Percentiles rank a stretch among this genome's conserved stretches.
phyloP scores from a whole-genome alignment of 805 yeast species.

The Lipomyces kockii region DNA sequence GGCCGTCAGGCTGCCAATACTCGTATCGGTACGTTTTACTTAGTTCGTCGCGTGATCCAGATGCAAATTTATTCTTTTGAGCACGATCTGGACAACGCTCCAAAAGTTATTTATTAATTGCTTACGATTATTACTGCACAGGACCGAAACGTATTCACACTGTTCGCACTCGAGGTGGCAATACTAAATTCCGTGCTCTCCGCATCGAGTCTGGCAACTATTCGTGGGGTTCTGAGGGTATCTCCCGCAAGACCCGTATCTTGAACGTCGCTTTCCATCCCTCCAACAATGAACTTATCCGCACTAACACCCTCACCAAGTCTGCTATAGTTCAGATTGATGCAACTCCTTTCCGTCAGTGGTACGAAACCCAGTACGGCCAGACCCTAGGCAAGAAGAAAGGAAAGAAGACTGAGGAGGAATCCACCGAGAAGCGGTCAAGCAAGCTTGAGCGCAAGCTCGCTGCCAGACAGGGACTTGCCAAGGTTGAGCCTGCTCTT shows the following conservation, averaged over 20 bases:
- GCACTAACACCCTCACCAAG: constrained; percentile 99
- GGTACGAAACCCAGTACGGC: constrained; percentile 99
- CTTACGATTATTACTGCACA: constrained; percentile 3
- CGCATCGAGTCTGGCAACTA: constrained; percentile 96
- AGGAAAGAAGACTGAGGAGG: constrained; percentile 44
- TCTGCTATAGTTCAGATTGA: constrained; percentile 98
- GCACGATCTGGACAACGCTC: not conserved
- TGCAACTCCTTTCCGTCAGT: constrained; percentile 99
- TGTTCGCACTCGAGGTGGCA: constrained; percentile 99
- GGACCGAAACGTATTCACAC: constrained; percentile 97
- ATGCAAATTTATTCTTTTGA: not conserved
- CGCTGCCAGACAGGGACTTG: constrained; percentile 85
- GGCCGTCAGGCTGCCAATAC: constrained; percentile 99
- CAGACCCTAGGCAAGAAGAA: constrained; percentile 84
- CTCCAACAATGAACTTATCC: constrained; percentile 98
- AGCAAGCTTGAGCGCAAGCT: constrained; percentile 86
- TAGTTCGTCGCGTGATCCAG: not conserved
- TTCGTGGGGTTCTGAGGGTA: constrained; percentile 99
- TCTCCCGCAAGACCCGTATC: constrained; percentile 98
- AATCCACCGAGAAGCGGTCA: constrained; percentile 65
- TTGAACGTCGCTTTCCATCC: constrained; percentile 98
- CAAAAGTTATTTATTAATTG: not conserved
- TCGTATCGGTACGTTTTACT: constrained; percentile 68
- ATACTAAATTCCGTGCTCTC: constrained; percentile 99
- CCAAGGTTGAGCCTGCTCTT: constrained; percentile 88